Evolutionary conservation across 495 filamentous ascomycete genomes (phyloP), one percentile per base, ranked within the genome.

Genomic region (Penicillium egyptiacum): DNA sequence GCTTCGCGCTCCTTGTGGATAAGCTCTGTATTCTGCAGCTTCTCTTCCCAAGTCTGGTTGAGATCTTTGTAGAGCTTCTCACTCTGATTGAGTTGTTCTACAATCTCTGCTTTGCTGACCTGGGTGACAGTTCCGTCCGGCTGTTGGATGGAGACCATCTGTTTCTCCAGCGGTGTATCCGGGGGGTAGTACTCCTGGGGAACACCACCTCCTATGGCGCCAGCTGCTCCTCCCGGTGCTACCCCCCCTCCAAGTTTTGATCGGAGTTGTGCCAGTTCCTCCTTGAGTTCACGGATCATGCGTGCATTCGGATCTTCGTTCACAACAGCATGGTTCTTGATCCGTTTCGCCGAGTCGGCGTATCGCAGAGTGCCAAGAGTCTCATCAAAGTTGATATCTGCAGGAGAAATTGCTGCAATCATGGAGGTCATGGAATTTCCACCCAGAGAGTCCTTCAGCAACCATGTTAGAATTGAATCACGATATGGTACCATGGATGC

Each of bases 371-470:
- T 99, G 70, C 92, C 91, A 7, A 99, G 79, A 12, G 94, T 98
- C 70, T 99, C 94, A 62, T 99, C 94, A 65, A 93, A 99, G 73
- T 99, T 99, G 79, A 99, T 98, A 75, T 99, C 94, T 52, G 94
- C 94, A 5, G 94, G 94, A 52, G 92, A 96, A 66, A 98, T 98
- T 37, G 94, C 94, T 45, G 94, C 94, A 75, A 98, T 98, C 94
- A 98, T 98, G 45, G 94, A 95, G 19, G 94, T 98, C 88, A 98
- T 93, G 66, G 94, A 98, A 75, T 99, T 99, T 55, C 95, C 95
- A 67, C 95, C 95, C 10, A 99, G 78, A 3, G 94, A 98, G 70
- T 99, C 95, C 64, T 99, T 98, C 58, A 99, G 75, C 26, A 99
- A 75, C 95, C 95, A 99, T 14, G 95, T 99, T 57, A 99, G 75